A percentile compares a stretch with the other conserved stretches of the same genome.
phyloP scores from a whole-genome alignment of 2,329 filamentous ascomycete genomes.

The Alternaria triticimaculans region DNA sequence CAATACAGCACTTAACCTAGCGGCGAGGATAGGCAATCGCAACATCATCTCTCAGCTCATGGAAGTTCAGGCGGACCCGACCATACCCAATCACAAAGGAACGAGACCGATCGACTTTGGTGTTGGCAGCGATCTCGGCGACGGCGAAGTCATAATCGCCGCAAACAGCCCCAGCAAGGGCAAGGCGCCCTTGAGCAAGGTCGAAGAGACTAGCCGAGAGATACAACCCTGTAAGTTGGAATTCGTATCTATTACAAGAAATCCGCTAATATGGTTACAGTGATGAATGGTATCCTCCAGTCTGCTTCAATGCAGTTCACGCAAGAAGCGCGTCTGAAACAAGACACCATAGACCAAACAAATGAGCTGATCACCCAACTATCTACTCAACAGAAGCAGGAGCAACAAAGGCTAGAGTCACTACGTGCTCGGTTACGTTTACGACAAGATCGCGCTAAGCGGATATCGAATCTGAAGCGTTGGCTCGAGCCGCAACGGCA shows the following conservation, averaged over 20 bases:
- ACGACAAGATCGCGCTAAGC: constrained; percentile 69
- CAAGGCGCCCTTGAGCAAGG: constrained; percentile 52
- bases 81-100: constrained; percentile 88
- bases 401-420: constrained; percentile 74
- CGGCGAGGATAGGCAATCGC: constrained; percentile 87
- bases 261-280: constrained; percentile 39
- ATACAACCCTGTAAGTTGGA: constrained; percentile 76
- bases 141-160: constrained; percentile 23
- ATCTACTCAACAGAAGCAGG: constrained; percentile 78
- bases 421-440: constrained; percentile 70
- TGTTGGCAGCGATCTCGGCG: constrained; percentile 71
- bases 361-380: constrained; percentile 82
- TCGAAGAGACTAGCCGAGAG: constrained; percentile 78
- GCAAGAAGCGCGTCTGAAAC: constrained; percentile 80
- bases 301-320: constrained; percentile 82
- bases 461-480: constrained; percentile 77
- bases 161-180: constrained; percentile 46
- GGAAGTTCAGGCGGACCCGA: constrained; percentile 93
- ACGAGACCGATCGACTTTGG: constrained; percentile 93
- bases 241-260: no score
- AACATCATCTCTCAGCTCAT: constrained; percentile 97
- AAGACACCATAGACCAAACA: constrained; percentile 80
- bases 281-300: constrained; percentile 82
- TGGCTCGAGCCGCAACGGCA: constrained; percentile 74
- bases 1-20: constrained; percentile 93